Evolutionary conservation across 768 basidiomycete species (phyloP), one percentile per base, ranked within the genome.

Genomic region (Suillus decipiens): DNA sequence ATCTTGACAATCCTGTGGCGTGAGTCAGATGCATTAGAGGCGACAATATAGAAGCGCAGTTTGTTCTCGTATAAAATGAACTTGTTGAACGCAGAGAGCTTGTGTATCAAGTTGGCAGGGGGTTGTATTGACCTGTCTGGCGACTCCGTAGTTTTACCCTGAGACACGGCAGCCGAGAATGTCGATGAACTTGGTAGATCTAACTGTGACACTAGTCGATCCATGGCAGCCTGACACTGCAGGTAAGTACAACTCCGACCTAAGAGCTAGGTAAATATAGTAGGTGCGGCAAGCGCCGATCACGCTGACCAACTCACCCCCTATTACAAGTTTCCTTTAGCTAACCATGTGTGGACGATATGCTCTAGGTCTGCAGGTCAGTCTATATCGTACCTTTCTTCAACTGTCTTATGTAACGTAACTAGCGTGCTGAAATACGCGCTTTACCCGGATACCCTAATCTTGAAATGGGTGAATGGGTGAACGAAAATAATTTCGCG

Each of bases 31-130:
- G 93, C 85, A 77, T 95, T 95, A 47, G 92, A 95, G 2, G 92
- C 95, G 64, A 98, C 87, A 60, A 99, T 86, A 78, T 88, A 98
- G 82, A 96, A 95, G 19, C 93, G 89, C 28, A 89, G 82, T 61
- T 88, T 86, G 69, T 94, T 98, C 79, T 99, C 96, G 75, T 97
- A 98, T 3, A 99, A 79, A 37, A 94, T 89, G 79, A 93, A 95
- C 72, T 93, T 93, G 79, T 95, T 95, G 74, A 75, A 76, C 15
- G 71, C 64, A 17, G 61, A 60, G 24, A 37, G 48, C 51, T 53
- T 63, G 28, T 43, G 59, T 42, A 33, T 8, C 53, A 36, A 36
- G 37, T 56, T 56, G 14, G 56, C 22, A 19, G 56, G 39, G 24
- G 6, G 56, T 56, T 37, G 55, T 39, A 19, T 56, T 39, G 55